Base-by-base conservation (phyloP, 305 asterid genomes). In the Ilex paraguariensis region DNA sequence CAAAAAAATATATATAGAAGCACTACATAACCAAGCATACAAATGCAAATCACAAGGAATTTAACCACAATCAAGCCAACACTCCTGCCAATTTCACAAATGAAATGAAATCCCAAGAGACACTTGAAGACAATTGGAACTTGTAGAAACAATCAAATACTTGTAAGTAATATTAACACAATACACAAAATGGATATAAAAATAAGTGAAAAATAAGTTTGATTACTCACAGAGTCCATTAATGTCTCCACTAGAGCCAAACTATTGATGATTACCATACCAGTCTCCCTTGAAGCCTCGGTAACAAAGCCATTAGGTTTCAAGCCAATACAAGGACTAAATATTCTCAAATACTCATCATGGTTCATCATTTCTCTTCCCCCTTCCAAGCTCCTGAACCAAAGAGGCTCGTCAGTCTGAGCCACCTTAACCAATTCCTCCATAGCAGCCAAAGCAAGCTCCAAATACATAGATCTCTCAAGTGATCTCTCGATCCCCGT, bases 181-280 rank as follows among this genome's bases (percentile, higher is more conserved):
- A 1, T 21, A 21, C 1, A 21, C 28, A 21, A 21, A 21, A 21
- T 21, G 28, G 28, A 2, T 21, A 1, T 21, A 21, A 21, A 21
- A 21, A 21, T 21, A 21, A 21, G 28, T 21, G 28, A 21, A 21
- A 21, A 21, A 21, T 21, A 36, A 36, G 42, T 36, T 62, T 0
- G 65, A 56, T 62, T 21, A 73, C 97, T 77, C 31, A 94, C 99
- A 62, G 95, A 78, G 66, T 94, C 98, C 98, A 94, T 88, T 57
- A 94, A 67, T 58, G 96, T 94, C 75, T 94, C 97, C 15, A 91
- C 98, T 4, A 94, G 96, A 50, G 95, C 98, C 73, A 88, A 69
- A 65, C 96, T 79, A 72, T 88, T 88, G 79, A 91, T 86, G 62
- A 91, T 88, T 0, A 94, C 95, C 76, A 81, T 70, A 5, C 93